Percentiles rank a stretch among this genome's conserved stretches.
phyloP scores from a whole-genome alignment of 768 basidiomycete species.

The Mycena belliarum region DNA sequence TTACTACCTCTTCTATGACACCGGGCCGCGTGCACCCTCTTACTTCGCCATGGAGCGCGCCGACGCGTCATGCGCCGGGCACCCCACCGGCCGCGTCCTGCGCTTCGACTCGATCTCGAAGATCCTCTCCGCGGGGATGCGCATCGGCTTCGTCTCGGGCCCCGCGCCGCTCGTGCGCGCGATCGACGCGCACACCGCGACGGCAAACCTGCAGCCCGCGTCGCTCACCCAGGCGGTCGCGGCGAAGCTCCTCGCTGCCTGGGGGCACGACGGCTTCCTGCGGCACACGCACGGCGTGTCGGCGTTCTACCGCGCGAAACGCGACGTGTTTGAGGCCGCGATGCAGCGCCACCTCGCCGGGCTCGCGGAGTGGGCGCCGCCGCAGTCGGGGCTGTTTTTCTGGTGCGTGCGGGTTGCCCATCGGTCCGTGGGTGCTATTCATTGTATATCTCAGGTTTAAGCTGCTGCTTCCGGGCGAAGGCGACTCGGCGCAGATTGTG shows the following conservation, averaged over 20 bases:
- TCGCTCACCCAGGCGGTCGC: slow-evolving; percentile 66
- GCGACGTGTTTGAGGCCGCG: slow-evolving; percentile 76
- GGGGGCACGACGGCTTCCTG: slow-evolving; percentile 79
- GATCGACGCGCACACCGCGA: slow-evolving; percentile 61
- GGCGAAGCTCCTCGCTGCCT: slow-evolving; percentile 56
- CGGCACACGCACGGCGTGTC: slow-evolving; percentile 69
- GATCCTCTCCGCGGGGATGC: slow-evolving; percentile 73
- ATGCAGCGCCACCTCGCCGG: slow-evolving; percentile 76
- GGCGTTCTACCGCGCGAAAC: slow-evolving; percentile 70
- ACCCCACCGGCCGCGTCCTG: slow-evolving; percentile 72
- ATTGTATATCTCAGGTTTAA: too few species aligned
- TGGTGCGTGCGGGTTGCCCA: too few species aligned
- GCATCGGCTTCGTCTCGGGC: slow-evolving; percentile 80
- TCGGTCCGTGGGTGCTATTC: too few species aligned
- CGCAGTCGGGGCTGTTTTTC: slow-evolving; percentile 88
- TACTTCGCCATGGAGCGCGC: slow-evolving; percentile 82
- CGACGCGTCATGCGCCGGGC: slow-evolving; percentile 37
- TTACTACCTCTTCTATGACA: slow-evolving; percentile 75
- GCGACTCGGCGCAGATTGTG: slow-evolving; percentile 75
- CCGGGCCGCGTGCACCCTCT: slow-evolving; percentile 59
- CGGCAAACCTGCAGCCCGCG: slow-evolving; percentile 66
- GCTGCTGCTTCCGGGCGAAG: slow-evolving; percentile 51
- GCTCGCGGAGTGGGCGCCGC: slow-evolving; percentile 70
- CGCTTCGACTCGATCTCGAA: slow-evolving; percentile 92
- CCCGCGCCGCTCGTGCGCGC: slow-evolving; percentile 66